A percentile compares a stretch with the other conserved stretches of the same genome.
Evolutionary conservation across 192 early-diverging fungal genomes (phyloP).

Genomic region (Mortierella alpina): DNA sequence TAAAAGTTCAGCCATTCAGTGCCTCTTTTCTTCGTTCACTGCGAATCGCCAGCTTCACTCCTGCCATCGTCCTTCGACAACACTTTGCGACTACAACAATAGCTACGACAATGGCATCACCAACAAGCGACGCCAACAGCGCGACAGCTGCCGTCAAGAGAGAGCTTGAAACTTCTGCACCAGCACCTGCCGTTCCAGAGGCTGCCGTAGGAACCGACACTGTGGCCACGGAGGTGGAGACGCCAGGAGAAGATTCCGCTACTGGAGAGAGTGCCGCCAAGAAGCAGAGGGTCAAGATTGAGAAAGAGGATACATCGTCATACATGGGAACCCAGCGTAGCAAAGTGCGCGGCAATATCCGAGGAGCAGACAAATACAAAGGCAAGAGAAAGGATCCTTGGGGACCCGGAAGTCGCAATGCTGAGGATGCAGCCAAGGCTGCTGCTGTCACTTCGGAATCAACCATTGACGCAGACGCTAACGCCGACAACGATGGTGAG

Average conservation of each 20-base stretch:
- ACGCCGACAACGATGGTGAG: constrained; percentile 29
- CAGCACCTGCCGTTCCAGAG: not conserved
- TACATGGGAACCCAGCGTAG: constrained; percentile 43
- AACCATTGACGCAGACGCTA: not conserved
- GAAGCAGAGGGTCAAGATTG: constrained; percentile 22
- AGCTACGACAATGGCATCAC: constrained; percentile 5
- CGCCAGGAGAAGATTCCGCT: too few species aligned
- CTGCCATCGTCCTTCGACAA: not conserved
- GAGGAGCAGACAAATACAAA: constrained; percentile 52
- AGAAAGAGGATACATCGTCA: constrained; percentile 33
- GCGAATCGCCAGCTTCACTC: too few species aligned
- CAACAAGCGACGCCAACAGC: not conserved
- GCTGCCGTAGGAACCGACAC: not conserved
- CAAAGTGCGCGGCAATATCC: constrained; percentile 49
- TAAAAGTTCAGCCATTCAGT: too few species aligned
- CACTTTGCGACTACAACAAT: not conserved
- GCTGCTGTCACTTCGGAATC: constrained; percentile 6
- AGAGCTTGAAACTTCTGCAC: not conserved
- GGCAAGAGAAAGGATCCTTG: constrained; percentile 26
- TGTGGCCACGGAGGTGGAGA: not conserved
- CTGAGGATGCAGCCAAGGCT: constrained; percentile 38
- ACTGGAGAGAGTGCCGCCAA: constrained; percentile 29
- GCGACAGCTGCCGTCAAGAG: not conserved
- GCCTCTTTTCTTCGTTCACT: too few species aligned
- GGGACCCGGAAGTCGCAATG: constrained; percentile 25